Conservation (phyloP, 805 yeast genomes). For the Wickerhamomyces hampshirensis region DNA sequence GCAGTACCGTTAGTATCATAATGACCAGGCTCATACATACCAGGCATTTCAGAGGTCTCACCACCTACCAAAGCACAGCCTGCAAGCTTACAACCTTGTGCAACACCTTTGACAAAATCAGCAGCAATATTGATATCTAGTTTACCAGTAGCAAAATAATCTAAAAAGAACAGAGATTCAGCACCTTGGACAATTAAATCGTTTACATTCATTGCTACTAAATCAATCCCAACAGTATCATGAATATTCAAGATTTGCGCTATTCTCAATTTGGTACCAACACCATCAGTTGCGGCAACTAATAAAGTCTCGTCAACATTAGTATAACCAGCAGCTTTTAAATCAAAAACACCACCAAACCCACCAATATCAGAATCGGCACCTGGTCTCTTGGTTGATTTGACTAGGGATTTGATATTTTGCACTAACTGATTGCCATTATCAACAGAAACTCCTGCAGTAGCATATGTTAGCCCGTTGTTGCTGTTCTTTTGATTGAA, state of each 20-base stretch:
- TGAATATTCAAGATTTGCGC: constrained; percentile 89
- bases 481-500: constrained; percentile 48
- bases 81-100: constrained; percentile 89
- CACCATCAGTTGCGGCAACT: constrained; percentile 99
- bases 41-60: constrained; percentile 99
- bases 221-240: constrained; percentile 96
- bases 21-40: constrained; percentile 92
- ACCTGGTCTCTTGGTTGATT: constrained; percentile 90
- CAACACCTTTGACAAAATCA: constrained; percentile 90
- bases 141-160: constrained; percentile 94
- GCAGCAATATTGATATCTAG: constrained; percentile 81
- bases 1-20: constrained; percentile 99
- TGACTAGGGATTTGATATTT: constrained; percentile 83
- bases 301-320: constrained; percentile 65
- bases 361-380: constrained; percentile 99
- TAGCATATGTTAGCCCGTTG: constrained; percentile 75
- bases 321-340: constrained; percentile 78
- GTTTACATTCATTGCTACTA: constrained; percentile 98
- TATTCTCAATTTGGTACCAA: constrained; percentile 92
- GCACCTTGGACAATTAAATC: constrained; percentile 99
- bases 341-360: constrained; percentile 94
- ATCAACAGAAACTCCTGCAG: constrained; percentile 97
- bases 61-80: constrained; percentile 99
- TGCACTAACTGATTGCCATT: constrained; percentile 89
- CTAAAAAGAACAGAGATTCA: constrained; percentile 91